Conservation (phyloP, 2,329 filamentous ascomycete genomes). For the Aspergillus novoparasiticus region DNA sequence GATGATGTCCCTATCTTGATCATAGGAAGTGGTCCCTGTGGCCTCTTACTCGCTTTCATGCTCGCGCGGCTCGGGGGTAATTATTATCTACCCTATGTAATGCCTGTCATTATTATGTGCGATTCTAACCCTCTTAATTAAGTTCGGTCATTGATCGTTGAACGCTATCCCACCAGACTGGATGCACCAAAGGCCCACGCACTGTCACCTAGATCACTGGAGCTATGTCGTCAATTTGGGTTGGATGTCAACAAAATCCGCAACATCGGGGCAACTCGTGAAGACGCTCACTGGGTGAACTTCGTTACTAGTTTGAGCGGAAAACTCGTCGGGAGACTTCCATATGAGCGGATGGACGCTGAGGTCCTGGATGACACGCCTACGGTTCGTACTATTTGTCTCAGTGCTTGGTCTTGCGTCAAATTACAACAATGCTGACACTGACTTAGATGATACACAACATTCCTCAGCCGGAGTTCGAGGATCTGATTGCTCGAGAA, state of each 20-base stretch:
- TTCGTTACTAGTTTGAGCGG: slow-evolving; percentile 44
- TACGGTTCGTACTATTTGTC: slow-evolving; percentile 18
- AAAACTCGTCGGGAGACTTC: slow-evolving; percentile 38
- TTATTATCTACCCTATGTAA: neutral
- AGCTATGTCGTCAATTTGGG: slow-evolving; percentile 31
- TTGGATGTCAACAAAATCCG: slow-evolving; percentile 29
- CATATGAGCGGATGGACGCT: slow-evolving; percentile 29
- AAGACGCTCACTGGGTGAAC: slow-evolving; percentile 45
- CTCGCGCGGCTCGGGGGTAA: slow-evolving; percentile 31
- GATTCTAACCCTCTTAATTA: neutral
- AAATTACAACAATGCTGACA: slow-evolving; percentile 3
- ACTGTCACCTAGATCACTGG: slow-evolving; percentile 31
- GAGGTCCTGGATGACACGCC: slow-evolving; percentile 40
- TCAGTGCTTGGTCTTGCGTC: neutral
- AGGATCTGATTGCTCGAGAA: slow-evolving; percentile 35
- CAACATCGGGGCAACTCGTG: slow-evolving; percentile 19
- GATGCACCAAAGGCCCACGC: slow-evolving; percentile 34
- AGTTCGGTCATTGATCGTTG: slow-evolving; percentile 33
- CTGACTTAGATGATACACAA: slow-evolving; percentile 45
- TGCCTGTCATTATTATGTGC: neutral
- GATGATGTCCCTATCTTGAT: slow-evolving; percentile 27
- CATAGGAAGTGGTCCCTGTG: slow-evolving; percentile 38
- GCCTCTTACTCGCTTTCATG: too few species aligned
- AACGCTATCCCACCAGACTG: slow-evolving; percentile 28
- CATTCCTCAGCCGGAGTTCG: slow-evolving; percentile 46